Evolutionary conservation across 1,284 basidiomycete species (phyloP), one percentile per base, ranked within the genome.

Genomic region (Melampsora abietis-canadensis): DNA sequence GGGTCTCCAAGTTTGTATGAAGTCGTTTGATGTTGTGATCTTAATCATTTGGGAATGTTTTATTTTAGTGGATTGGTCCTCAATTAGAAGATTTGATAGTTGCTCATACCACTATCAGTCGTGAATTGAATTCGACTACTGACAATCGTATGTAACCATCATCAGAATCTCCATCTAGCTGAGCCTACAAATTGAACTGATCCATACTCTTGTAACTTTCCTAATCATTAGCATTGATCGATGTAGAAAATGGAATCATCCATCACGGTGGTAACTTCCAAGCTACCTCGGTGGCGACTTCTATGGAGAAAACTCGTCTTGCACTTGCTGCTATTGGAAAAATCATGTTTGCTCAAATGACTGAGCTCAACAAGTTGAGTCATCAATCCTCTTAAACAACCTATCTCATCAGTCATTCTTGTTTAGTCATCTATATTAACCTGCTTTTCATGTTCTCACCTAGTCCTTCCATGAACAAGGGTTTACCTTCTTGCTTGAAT

Each of bases 211-310:
- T n/a, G n/a, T n/a, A n/a, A n/a, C n/a, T 62, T 47, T 88, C 87
- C 89, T 24, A 92, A 88, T 27, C 87, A 90, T 79, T 90, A 80
- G 90, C 89, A 15, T 85, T 89, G 34, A 83, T 91, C 66, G 89
- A 91, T 78, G 84, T 87, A 37, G 85, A 87, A 76, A 88, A 86
- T 24, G 88, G 87, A 4, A 82, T 85, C 59, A 85, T 91, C 7
- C 89, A 91, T 81, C 89, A 92, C 78, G 91, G 91, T 24, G 92
- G 92, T 14, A 92, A 92, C 80, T 92, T 93, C 85, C 90, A 92
- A 81, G 91, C 90, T 0, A 90, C 92, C 87, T 85, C 90, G 0
- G 87, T 94, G 66, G 91, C 91, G 10, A 92, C 91, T 76, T 89
- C 89, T 6, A 92, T 93, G 88, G 92, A 94, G 81, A 91, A 92